Base-by-base conservation (phyloP, 345 rosid genomes). In the Anastatica hierochuntica region DNA sequence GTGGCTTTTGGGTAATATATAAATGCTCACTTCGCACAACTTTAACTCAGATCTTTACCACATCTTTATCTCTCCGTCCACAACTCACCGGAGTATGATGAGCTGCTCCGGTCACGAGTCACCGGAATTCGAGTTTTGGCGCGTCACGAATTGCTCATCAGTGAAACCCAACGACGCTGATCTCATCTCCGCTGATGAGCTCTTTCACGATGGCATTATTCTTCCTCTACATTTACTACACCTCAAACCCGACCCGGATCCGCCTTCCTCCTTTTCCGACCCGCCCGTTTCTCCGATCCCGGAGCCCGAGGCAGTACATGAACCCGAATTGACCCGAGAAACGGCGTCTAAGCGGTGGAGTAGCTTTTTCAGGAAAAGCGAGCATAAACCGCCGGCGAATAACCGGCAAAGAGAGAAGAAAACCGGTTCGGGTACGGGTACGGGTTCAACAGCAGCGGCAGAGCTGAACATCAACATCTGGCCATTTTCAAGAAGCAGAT, bases 401-500 rank as follows among this genome's bases (percentile, higher is more conserved):
- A 10, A 44, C 34, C 11, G 69, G 61, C 47, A 54, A 43, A 24
- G 33, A 21, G 54, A 59, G 29, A 58, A 45, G 40, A 59, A 37
- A 49, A 24, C 39, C 21, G 53, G 52, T 10, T 12, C n/a, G 26
- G 55, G 54, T 45, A 6, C 36, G 24, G 23, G 53, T 21, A 6
- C 36, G 24, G 23, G 53, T 21, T 14, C 21, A n/a, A 11, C 35
- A 5, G 11, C 62, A 24, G 53, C 24, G 1, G 69, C 90, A 0
- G 88, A 78, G 75, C 58, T 84, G 61, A 82, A 82, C 39, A 88
- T 88, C 49, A 78, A 88, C 41, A 67, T 88, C 3, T 84, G 96
- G 88, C 94, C 90, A 0, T 88, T 88, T 69, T 78, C 94, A 8
- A 71, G 90, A 62, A 88, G 88, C 58, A 82, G 84, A 76, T 88